Evolutionary conservation across 306 rosid genomes (phyloP), one percentile per base, ranked within the genome.

Genomic region (Prinsepia uniflora): DNA sequence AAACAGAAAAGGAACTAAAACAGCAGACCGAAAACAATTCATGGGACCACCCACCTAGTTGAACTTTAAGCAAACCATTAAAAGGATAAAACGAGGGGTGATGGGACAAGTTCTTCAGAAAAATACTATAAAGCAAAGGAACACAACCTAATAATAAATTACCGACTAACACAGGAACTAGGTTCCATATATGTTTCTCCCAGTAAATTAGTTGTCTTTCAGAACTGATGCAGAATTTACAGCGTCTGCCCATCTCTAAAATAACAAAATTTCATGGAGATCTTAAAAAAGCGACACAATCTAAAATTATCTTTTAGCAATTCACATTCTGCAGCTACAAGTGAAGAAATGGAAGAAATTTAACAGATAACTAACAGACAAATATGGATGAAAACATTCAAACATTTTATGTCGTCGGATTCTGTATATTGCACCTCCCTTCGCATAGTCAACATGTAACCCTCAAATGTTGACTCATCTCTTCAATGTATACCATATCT

Each of bases 401-500:
- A 6, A 63, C 50, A 6, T 42, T 43, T 65, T 59, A 13, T 7
- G 64, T 59, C 19, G 69, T 59, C 19, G 69, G 41, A 20, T 22
- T 30, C 55, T 8, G 19, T 54, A 65, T 64, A 44, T 20, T 1
- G 54, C 50, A 19, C 8, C 54, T 44, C 11, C 53, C 22, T 65
- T 4, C 10, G 19, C 55, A 46, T 46, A 45, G 56, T 45, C 24
- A 14, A 47, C 42, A 24, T 0, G 6, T 13, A 12, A 34, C 18
- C n/a, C 43, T 59, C 18, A 14, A 43, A 65, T 65, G 13, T 24
- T 65, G 70, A 65, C 22, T 65, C 55, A 5, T 48, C 42, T 46
- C 43, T 42, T 4, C 18, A 22, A 14, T 14, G 43, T 12, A 46
- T 4, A 3, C 18, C 53, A 9, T 44, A 44, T 22, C 53, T 6